Evolutionary conservation across 192 early-diverging fungal genomes (phyloP).

Genomic region (Backusella sp.): DNA sequence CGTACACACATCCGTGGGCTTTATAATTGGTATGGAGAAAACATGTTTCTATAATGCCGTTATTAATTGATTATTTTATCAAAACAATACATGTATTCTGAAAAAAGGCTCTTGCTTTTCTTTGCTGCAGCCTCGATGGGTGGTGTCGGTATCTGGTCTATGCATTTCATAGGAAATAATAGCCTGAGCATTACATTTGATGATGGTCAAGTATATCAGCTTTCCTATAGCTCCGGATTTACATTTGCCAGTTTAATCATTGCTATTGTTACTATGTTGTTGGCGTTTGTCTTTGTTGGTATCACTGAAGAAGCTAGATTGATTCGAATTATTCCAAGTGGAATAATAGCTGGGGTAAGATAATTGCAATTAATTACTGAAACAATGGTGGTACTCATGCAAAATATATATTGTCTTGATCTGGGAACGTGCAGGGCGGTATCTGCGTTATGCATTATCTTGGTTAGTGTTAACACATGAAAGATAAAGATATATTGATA

Average conservation of each 20-base stretch:
- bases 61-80: background rate
- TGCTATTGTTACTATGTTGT: constrained; percentile 28
- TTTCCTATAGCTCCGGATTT: constrained; percentile 33
- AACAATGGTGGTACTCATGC: background rate
- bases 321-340: constrained; percentile 36
- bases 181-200: constrained; percentile 20
- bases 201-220: constrained; percentile 18
- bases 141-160: constrained; percentile 42
- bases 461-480: constrained; percentile 18
- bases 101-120: constrained; percentile 28
- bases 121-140: constrained; percentile 38
- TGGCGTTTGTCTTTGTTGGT: constrained; percentile 36
- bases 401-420: background rate
- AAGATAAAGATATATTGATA: background rate
- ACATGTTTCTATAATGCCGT: background rate
- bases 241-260: constrained; percentile 34
- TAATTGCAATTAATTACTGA: background rate
- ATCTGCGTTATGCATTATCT: constrained; percentile 39
- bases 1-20: constrained; percentile 33
- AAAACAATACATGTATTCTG: background rate
- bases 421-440: constrained; percentile 22
- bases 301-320: constrained; percentile 37
- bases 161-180: constrained; percentile 44
- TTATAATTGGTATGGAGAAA: constrained; percentile 27
- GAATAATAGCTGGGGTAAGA: constrained; percentile 36